Conservation (phyloP, 83 land plant species). For the Picea abies region DNA sequence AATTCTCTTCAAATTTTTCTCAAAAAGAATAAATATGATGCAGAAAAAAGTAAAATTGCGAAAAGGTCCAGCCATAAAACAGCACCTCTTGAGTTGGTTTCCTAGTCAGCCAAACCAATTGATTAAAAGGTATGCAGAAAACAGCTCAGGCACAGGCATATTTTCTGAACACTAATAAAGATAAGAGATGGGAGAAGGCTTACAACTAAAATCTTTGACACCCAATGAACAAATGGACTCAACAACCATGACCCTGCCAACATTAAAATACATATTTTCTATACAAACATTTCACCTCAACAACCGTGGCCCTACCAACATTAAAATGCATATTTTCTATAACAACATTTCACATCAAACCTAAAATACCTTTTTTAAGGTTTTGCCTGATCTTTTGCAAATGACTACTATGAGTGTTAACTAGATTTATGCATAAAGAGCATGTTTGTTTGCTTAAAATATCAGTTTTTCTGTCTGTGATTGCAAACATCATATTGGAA, state of each 20-base stretch:
- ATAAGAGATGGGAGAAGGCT: not conserved
- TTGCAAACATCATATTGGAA: not conserved
- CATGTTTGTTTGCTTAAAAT: not conserved
- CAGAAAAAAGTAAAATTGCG: not conserved
- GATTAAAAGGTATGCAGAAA: not conserved
- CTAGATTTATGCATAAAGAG: not conserved
- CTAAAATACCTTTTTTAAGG: not conserved
- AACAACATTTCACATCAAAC: not conserved
- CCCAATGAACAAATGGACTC: not conserved
- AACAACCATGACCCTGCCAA: too few species aligned
- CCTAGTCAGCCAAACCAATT: not conserved
- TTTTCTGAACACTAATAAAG: not conserved
- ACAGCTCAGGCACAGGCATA: not conserved
- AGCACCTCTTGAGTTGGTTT: not conserved
- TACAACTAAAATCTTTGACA: not conserved
- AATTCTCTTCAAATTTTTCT: not conserved
- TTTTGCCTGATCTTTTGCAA: not conserved
- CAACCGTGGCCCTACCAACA: too few species aligned
- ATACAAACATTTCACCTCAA: not conserved
- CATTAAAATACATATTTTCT: too few species aligned
- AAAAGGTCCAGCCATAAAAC: not conserved
- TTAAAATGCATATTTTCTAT: not conserved
- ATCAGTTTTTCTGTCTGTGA: not conserved
- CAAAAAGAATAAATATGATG: slow-evolving; percentile 2
- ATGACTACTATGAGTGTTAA: not conserved